Evolutionary conservation across 768 basidiomycete species (phyloP).

Genomic region (Dacryopinax spathularia): DNA sequence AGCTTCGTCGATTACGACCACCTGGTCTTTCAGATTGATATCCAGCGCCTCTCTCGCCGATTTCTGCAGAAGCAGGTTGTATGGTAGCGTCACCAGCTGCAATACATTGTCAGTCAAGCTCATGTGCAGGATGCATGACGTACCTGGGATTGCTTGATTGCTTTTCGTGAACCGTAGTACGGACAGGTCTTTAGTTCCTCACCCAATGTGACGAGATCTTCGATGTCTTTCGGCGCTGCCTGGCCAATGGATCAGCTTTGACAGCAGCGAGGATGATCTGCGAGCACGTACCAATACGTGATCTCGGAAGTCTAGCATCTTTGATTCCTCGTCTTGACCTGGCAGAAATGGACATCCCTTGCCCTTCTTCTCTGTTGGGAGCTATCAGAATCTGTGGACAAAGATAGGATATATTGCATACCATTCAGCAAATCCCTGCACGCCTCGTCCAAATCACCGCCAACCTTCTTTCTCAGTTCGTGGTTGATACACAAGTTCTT

Average conservation of each 20-base stretch:
- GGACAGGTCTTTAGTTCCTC: constrained; percentile 61
- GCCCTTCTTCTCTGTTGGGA: constrained; percentile 40
- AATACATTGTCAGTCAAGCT: not conserved
- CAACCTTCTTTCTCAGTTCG: constrained; percentile 40
- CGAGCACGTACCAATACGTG: constrained; percentile 81
- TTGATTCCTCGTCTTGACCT: constrained; percentile 45
- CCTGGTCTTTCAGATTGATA: constrained; percentile 68
- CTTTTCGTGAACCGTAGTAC: constrained; percentile 80
- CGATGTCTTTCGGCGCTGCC: constrained; percentile 87
- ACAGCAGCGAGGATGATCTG: too few species aligned
- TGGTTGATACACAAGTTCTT: constrained; percentile 91
- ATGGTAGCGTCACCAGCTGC: constrained; percentile 82
- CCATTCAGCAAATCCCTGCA: constrained; percentile 71
- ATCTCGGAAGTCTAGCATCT: constrained; percentile 72
- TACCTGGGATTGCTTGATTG: constrained; percentile 84
- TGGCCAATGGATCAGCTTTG: too few species aligned
- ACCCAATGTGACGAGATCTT: constrained; percentile 71
- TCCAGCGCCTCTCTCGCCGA: constrained; percentile 74
- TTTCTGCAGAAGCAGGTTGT: constrained; percentile 77
- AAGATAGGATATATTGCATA: constrained; percentile 20
- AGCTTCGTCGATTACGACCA: constrained; percentile 90
- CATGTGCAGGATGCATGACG: not conserved
- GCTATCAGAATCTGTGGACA: not conserved
- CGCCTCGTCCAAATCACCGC: constrained; percentile 64
- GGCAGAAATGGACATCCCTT: constrained; percentile 70